phyloP scores from a whole-genome alignment of 371 early-diverging fungal genomes.

The Mucor mucedo region DNA sequence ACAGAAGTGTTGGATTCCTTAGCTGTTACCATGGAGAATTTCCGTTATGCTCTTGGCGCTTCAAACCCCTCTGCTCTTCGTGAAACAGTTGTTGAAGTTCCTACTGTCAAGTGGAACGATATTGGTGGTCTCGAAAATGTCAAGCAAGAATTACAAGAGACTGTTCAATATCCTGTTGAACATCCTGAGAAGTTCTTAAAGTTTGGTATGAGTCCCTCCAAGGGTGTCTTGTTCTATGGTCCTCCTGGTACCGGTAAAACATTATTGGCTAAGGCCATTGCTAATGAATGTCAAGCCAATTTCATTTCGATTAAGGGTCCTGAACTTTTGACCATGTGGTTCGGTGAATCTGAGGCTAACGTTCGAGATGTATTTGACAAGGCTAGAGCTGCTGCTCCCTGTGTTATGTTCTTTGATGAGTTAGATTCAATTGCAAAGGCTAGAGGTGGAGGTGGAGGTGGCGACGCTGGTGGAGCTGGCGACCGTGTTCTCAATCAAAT shows the following conservation, averaged over 20 bases:
- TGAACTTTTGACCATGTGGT: constrained; percentile 99
- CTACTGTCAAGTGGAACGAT: constrained; percentile 98
- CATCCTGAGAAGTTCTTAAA: constrained; percentile 99
- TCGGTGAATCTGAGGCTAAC: constrained; percentile 99
- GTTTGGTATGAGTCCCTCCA: constrained; percentile 99
- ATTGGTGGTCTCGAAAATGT: constrained; percentile 99
- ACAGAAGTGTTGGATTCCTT: constrained; percentile 96
- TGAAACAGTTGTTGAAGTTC: constrained; percentile 99
- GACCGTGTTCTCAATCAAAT: constrained; percentile 99
- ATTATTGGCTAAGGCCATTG: constrained; percentile 99
- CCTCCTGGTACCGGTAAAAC: constrained; percentile 99
- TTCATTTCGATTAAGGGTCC: constrained; percentile 99
- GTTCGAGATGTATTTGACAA: constrained; percentile 99
- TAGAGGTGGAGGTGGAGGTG: constrained; percentile 79
- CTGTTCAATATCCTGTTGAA: constrained; percentile 99
- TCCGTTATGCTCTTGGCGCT: constrained; percentile 94
- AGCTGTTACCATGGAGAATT: constrained; percentile 99
- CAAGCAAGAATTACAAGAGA: constrained; percentile 99
- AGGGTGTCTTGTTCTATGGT: constrained; percentile 99
- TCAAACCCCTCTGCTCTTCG: constrained; percentile 99
- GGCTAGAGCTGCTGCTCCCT: constrained; percentile 99
- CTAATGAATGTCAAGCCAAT: constrained; percentile 99
- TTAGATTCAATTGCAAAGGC: constrained; percentile 99
- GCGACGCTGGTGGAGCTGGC: constrained; percentile 97
- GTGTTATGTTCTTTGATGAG: constrained; percentile 99